phyloP scores from a whole-genome alignment of 768 basidiomycete genomes.

The Suillus americanus region DNA sequence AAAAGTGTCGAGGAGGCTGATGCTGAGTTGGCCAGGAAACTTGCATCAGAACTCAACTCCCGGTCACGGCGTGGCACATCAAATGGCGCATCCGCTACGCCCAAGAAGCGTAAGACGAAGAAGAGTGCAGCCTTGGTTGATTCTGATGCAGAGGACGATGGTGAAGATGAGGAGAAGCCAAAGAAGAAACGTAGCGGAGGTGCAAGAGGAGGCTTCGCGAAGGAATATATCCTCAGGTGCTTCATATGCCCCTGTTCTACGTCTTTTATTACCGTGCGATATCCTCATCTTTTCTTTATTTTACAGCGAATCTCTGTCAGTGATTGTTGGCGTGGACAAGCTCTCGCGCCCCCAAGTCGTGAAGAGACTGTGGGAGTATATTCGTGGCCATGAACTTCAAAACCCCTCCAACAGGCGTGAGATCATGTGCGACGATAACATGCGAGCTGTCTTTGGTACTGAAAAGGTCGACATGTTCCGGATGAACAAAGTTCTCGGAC shows the following conservation, averaged over 20 bases:
- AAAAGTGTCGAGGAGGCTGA: slow-evolving; percentile 58
- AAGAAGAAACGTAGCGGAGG: slow-evolving; percentile 52
- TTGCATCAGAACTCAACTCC: slow-evolving; percentile 70
- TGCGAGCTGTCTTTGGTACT: slow-evolving; percentile 74
- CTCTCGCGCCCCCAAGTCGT: slow-evolving; percentile 89
- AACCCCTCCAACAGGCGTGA: slow-evolving; percentile 82
- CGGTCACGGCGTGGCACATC: slow-evolving; percentile 50
- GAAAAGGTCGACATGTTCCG: slow-evolving; percentile 91
- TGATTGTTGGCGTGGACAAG: slow-evolving; percentile 62
- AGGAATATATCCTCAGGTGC: slow-evolving; percentile 75
- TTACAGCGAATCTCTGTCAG: slow-evolving; percentile 68
- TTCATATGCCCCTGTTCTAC: slow-evolving; percentile 4
- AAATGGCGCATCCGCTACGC: slow-evolving; percentile 37
- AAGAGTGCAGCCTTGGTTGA: slow-evolving; percentile 52
- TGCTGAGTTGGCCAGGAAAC: slow-evolving; percentile 67
- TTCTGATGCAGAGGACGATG: slow-evolving; percentile 50
- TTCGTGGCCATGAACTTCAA: slow-evolving; percentile 78
- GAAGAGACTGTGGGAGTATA: slow-evolving; percentile 88
- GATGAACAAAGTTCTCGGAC: slow-evolving; percentile 89
- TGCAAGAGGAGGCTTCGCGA: slow-evolving; percentile 74
- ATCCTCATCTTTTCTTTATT: slow-evolving; percentile 8
- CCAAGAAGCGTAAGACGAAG: slow-evolving; percentile 47
- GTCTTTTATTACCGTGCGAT: slow-evolving; percentile 4
- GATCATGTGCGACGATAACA: slow-evolving; percentile 76
- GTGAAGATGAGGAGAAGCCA: slow-evolving; percentile 39